Evolutionary conservation across 148 eudicot genomes (phyloP).

Genomic region (Vaccinium vitisidaea): DNA sequence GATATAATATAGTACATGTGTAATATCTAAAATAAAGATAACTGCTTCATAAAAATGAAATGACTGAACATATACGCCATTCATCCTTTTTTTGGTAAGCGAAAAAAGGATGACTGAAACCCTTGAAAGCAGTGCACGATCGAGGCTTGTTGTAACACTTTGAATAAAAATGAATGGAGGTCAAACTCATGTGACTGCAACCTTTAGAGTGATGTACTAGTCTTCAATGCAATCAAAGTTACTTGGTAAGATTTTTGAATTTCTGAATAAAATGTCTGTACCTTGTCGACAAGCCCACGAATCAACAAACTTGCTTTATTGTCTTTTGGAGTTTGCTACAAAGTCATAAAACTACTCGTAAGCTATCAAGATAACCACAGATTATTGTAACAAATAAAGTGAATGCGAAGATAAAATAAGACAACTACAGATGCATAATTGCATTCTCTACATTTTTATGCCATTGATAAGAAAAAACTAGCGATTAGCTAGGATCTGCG

Average conservation of each 20-base stretch:
- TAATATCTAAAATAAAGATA: not conserved
- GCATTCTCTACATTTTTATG: not conserved
- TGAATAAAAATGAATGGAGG: not conserved
- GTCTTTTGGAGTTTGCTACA: slow-evolving; percentile 56
- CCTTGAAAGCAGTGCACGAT: not conserved
- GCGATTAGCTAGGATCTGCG: not conserved
- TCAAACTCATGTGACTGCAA: not conserved
- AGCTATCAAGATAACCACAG: not conserved
- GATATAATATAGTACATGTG: not conserved
- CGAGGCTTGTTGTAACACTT: not conserved
- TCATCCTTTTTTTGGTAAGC: not conserved
- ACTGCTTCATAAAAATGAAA: not conserved
- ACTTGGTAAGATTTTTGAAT: not conserved
- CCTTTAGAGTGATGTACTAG: not conserved
- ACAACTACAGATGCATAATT: not conserved
- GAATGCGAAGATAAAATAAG: not conserved
- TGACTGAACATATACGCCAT: not conserved
- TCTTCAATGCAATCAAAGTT: slow-evolving; percentile 7
- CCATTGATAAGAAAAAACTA: not conserved
- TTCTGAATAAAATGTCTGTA: slow-evolving; percentile 8
- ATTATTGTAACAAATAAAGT: not conserved
- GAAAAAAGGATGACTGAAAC: not conserved
- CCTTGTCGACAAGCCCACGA: slow-evolving; percentile 56
- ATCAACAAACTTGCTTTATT: slow-evolving; percentile 50
- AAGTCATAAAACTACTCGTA: slow-evolving; percentile 8